phyloP scores from a whole-genome alignment of 2,329 filamentous ascomycete species.

The Aspergillus transmontanensis region DNA sequence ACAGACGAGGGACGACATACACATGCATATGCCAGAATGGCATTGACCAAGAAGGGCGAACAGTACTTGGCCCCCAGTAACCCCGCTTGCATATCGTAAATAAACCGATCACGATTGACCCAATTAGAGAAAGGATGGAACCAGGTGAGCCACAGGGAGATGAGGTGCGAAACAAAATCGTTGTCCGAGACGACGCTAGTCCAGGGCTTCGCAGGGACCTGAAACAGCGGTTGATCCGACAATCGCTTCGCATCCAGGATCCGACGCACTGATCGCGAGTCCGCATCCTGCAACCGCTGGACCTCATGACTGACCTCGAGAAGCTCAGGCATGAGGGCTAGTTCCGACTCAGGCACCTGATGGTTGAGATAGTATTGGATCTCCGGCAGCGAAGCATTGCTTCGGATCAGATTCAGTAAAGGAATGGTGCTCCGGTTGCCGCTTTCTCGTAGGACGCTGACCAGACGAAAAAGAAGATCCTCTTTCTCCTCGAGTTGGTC shows the following conservation, averaged over 20 bases:
- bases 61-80: conserved; percentile 30
- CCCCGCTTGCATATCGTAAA: conserved; percentile 37
- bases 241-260: conserved; percentile 21
- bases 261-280: conserved; percentile 18
- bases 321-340: conserved; percentile 26
- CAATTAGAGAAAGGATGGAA: conserved; percentile 33
- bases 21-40: conserved; percentile 35
- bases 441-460: conserved; percentile 26
- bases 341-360: conserved; percentile 19
- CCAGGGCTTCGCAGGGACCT: conserved; percentile 34
- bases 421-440: conserved; percentile 21
- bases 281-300: conserved; percentile 18
- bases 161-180: conserved; percentile 34
- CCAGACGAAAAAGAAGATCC: conserved; percentile 27
- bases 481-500: conserved; percentile 29
- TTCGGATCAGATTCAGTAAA: conserved; percentile 31
- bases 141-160: conserved; percentile 37
- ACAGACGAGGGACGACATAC: conserved; percentile 21
- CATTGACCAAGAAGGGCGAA: conserved; percentile 40
- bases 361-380: conserved; percentile 29
- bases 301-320: conserved; percentile 22
- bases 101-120: conserved; percentile 37
- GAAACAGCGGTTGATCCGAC: conserved; percentile 23
- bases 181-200: conserved; percentile 28
- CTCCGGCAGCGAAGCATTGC: conserved; percentile 29